phyloP scores from a whole-genome alignment of 73 alveolate species.

The Uronychia binucleata region DNA sequence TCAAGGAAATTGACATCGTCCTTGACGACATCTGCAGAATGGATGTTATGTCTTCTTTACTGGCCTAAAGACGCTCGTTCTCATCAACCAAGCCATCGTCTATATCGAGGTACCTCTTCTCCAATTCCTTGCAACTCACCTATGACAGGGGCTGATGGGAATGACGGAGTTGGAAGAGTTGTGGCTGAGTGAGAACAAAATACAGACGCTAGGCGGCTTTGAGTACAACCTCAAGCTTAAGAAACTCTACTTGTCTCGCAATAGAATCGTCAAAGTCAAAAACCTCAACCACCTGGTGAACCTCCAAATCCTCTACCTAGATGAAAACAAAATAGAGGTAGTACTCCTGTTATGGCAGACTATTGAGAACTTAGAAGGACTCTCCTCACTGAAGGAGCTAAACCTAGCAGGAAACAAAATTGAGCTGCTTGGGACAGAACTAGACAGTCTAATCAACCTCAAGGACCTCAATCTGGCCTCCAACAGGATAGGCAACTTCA shows the following conservation, averaged over 20 bases:
- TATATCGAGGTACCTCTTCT: conserved; percentile 31
- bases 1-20: conserved; percentile 42
- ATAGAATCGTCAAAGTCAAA: conserved; percentile 22
- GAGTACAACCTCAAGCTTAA: conserved; percentile 23
- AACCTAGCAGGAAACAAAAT: conserved; percentile 65
- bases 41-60: conserved; percentile 36
- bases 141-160: conserved; percentile 48
- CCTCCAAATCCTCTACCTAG: conserved; percentile 39
- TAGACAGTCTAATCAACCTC: conserved; percentile 30
- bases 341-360: conserved; percentile 8
- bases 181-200: conserved; percentile 61
- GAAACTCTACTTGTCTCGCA: conserved; percentile 51
- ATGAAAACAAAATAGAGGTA: conserved; percentile 66
- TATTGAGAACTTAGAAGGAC: conserved; percentile 82
- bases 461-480: conserved; percentile 55
- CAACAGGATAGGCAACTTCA: conserved; percentile 59
- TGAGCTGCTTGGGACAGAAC: conserved; percentile 26
- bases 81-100: conserved; percentile 42
- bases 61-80: conserved; percentile 36
- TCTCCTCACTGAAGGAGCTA: conserved; percentile 69
- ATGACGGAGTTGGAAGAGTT: conserved; percentile 44
- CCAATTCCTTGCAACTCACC: not conserved
- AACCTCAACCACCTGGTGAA: conserved; percentile 14
- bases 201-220: conserved; percentile 31
- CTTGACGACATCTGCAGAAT: conserved; percentile 58